Conservation (phyloP, 306 rosid genomes). For the Datisca glomerata region DNA sequence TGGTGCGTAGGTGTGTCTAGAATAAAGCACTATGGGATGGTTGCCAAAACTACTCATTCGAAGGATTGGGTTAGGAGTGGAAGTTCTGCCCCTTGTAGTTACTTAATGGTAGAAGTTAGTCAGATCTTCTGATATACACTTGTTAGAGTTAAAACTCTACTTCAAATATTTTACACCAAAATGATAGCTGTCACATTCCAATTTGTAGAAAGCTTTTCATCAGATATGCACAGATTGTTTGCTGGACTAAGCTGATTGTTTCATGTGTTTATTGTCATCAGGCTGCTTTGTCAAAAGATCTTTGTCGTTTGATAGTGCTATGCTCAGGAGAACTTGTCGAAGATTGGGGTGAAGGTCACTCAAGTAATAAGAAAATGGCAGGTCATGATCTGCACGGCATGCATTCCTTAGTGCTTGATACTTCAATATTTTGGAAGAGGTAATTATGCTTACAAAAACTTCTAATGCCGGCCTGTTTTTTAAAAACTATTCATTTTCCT, state of each 20-base stretch:
- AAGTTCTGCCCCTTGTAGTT: too few species aligned
- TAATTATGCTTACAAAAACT: too few species aligned
- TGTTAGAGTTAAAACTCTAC: too few species aligned
- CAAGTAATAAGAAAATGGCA: slow-evolving; percentile 20
- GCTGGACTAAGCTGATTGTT: slow-evolving; percentile 26
- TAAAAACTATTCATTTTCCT: too few species aligned
- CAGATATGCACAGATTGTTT: too few species aligned
- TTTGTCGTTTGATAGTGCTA: slow-evolving; percentile 79
- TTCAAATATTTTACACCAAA: too few species aligned
- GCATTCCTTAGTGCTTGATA: slow-evolving; percentile 73
- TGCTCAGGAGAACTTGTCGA: slow-evolving; percentile 70
- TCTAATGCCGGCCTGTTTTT: too few species aligned
- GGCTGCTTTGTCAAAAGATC: slow-evolving; percentile 89
- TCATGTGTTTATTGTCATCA: slow-evolving; percentile 25
- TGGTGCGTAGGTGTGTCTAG: neutral
- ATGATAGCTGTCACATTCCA: too few species aligned
- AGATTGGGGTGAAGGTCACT: slow-evolving; percentile 25
- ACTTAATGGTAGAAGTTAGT: too few species aligned
- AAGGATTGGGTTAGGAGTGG: too few species aligned
- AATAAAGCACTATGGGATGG: neutral
- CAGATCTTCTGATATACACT: too few species aligned
- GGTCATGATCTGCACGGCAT: slow-evolving; percentile 46
- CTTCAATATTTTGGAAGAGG: slow-evolving; percentile 88
- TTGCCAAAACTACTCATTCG: neutral
- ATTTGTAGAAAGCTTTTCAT: too few species aligned